Percentiles rank a stretch among this genome's conserved stretches.
Evolutionary conservation across 2,329 filamentous ascomycete species (phyloP).

Genomic region (Sporothrix mexicana): DNA sequence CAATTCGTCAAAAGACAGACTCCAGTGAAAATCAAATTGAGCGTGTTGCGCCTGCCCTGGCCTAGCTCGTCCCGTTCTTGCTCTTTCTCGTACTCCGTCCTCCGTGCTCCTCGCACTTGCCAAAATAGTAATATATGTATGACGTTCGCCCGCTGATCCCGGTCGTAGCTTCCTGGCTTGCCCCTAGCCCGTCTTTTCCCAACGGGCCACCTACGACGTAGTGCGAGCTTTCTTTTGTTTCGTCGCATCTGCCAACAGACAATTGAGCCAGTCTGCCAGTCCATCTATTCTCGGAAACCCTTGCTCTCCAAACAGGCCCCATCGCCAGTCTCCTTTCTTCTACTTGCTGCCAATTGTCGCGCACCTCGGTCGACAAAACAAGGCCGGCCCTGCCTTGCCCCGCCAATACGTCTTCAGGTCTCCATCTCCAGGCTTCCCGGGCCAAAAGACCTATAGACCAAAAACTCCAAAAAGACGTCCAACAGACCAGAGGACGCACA

Average conservation of each 20-base stretch:
- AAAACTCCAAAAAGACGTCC: too few species aligned
- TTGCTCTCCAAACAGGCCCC: not conserved
- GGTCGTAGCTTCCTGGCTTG: conserved; percentile 1
- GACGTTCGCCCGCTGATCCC: conserved; percentile 27
- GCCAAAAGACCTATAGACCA: not conserved
- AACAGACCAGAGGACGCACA: not conserved
- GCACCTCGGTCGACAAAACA: conserved; percentile 23
- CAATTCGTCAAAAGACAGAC: too few species aligned
- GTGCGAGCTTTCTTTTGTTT: not conserved
- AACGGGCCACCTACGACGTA: not conserved
- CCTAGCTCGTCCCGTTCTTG: not conserved
- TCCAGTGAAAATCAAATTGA: not conserved
- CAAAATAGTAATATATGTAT: conserved; percentile 14
- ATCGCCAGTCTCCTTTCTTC: conserved; percentile 15
- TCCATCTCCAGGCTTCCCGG: not conserved
- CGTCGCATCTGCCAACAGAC: not conserved
- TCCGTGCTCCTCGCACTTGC: not conserved
- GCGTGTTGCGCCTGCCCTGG: conserved; percentile 2
- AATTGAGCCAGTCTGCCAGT: not conserved
- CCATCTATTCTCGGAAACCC: not conserved
- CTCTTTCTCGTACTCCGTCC: conserved; percentile 3
- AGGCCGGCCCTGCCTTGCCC: conserved; percentile 20
- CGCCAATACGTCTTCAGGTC: conserved; percentile 7
- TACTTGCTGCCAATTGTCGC: conserved; percentile 16
- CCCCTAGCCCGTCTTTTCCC: conserved; percentile 15